Base-by-base conservation (phyloP, 352 stramenopile species). In the Phytophthora citrophthora region DNA sequence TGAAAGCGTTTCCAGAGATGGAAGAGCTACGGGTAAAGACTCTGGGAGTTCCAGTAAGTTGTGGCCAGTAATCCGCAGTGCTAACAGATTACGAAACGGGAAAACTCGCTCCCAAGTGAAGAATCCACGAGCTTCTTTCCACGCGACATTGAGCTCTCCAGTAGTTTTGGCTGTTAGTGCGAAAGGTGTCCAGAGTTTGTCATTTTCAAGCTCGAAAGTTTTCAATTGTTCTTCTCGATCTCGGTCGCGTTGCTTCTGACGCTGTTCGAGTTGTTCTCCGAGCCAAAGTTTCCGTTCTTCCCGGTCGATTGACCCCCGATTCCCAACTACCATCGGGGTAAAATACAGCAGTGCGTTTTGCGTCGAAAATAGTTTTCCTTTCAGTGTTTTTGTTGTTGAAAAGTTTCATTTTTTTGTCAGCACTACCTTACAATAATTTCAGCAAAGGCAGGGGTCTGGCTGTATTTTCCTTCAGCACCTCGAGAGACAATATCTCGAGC, bases 111-210 rank as follows among this genome's bases (percentile, higher is more conserved):
- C 45, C 81, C 79, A 92, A 0, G 61, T 61, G 36, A 92, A 90
- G 32, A 88, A 80, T 0, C 78, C 76, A 8, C 72, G 59, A 23
- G 74, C 67, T 24, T 86, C 45, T 49, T 90, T 86, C 81, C 83
- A 92, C 2, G 83, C 79, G 12, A 92, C 68, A 29, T 92, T 92
- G 49, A 92, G 72, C 48, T 90, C 81, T 40, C 77, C 77, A 0
- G 73, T 77, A 12, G 62, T 45, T 20, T 63, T 68, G 6, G 73
- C 70, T 31, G 82, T 50, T 9, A 48, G 64, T 1, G 72, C 48
- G 50, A 81, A 89, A 7, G 81, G 79, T 27, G 57, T 70, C 83
- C 83, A 92, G 3, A 87, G 61, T 20, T 68, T 61, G 26, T 84
- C 52, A 11, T 80, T 70, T 23, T 64, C 67, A 8, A 70, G 39